These are phyloP conservation scores for Coccomyxa subellipsoidea DNA, from an alignment of 163 green algal species.

Conservation along the genomic window DNA sequence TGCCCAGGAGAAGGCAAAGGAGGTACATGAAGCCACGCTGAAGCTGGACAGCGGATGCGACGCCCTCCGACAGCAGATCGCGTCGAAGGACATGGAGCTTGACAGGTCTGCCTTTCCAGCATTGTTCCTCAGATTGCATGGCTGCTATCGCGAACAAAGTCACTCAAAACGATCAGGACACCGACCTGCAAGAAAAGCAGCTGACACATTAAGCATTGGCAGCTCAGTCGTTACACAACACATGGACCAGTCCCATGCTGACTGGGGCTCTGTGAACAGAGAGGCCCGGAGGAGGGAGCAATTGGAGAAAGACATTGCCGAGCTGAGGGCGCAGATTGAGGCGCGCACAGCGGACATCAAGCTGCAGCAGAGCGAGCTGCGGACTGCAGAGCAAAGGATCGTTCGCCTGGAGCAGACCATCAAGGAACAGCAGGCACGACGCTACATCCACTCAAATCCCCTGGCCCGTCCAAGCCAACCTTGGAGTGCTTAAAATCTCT, in stretches of 20 bases:
- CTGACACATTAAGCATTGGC: too few species aligned
- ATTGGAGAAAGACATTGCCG: slow-evolving; percentile 81
- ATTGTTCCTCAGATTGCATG: neutral
- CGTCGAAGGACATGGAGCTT: neutral
- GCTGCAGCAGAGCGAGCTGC: slow-evolving; percentile 57
- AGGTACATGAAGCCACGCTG: neutral
- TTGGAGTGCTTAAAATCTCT: neutral
- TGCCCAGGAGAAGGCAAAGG: neutral
- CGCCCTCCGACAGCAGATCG: neutral
- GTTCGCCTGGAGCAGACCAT: slow-evolving; percentile 67
- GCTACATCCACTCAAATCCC: neutral
- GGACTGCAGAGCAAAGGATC: slow-evolving; percentile 68
- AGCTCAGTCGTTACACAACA: too few species aligned
- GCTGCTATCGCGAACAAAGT: too few species aligned
- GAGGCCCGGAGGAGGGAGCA: slow-evolving; percentile 73
- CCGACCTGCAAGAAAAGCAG: too few species aligned
- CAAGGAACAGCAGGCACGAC: slow-evolving; percentile 34
- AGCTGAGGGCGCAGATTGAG: slow-evolving; percentile 71
- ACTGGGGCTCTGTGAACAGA: too few species aligned
- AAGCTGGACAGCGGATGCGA: neutral
- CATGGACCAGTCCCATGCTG: too few species aligned
- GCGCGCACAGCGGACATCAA: slow-evolving; percentile 66
- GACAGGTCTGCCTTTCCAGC: neutral
- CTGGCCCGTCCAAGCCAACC: neutral
- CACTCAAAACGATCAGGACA: too few species aligned